A percentile compares a stretch with the other conserved stretches of the same genome.
Conservation (phyloP, 2,329 filamentous ascomycete genomes). For the Paraconiothyrium sp. region DNA sequence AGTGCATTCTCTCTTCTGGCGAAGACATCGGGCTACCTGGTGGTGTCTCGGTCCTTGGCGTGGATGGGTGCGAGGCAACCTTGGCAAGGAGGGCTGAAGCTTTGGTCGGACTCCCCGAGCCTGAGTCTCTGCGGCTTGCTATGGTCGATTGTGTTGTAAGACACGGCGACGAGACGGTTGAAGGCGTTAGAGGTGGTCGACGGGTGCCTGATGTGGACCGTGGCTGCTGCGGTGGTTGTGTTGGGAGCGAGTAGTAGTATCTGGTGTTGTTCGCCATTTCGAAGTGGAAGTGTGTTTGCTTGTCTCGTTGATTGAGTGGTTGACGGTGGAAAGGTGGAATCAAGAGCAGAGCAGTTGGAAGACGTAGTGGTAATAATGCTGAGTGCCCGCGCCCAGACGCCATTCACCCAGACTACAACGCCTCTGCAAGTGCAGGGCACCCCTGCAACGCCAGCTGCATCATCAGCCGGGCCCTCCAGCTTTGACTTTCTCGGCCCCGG, state of each 20-base stretch:
- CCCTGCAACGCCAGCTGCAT: constrained; percentile 45
- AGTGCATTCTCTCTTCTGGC: constrained; percentile 39
- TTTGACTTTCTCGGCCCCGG: constrained; percentile 39
- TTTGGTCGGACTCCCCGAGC: constrained; percentile 53
- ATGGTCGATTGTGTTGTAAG: constrained; percentile 53
- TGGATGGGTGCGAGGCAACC: constrained; percentile 54
- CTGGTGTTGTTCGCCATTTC: constrained; percentile 47
- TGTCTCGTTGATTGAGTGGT: constrained; percentile 6
- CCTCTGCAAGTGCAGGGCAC: constrained; percentile 43
- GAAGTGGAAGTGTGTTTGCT: constrained; percentile 23
- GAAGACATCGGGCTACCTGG: constrained; percentile 41
- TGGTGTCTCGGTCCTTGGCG: constrained; percentile 49
- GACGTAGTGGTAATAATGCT: constrained; percentile 43
- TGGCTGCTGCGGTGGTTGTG: constrained; percentile 42
- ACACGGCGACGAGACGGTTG: constrained; percentile 57
- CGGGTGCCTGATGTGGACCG: constrained; percentile 47
- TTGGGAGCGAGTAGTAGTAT: constrained; percentile 52
- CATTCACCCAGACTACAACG: constrained; percentile 51
- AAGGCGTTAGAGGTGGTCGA: constrained; percentile 56
- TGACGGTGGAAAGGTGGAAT: constrained; percentile 15
- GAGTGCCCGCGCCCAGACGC: constrained; percentile 44
- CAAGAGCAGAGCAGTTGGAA: constrained; percentile 18
- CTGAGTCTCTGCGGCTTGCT: constrained; percentile 52
- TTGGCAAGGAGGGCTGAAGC: constrained; percentile 55
- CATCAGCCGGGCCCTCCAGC: constrained; percentile 44